Conservation (phyloP, 2,329 filamentous ascomycete genomes). For the Xylariaceae sp. region DNA sequence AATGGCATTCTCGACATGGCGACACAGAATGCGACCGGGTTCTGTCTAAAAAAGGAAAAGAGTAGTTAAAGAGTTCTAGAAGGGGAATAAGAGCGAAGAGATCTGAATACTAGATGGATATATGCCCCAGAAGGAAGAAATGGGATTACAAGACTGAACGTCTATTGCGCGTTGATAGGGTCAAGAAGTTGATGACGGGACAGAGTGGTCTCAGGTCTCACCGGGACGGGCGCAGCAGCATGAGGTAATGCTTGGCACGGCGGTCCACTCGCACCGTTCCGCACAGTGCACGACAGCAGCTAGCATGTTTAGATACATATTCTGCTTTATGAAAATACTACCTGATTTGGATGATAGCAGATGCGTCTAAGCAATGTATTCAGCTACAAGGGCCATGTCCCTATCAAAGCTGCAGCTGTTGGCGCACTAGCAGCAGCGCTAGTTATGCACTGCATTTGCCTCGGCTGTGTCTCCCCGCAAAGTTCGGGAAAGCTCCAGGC, state of each 20-base stretch:
- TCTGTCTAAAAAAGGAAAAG: neutral
- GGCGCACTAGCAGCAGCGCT: neutral
- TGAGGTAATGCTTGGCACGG: neutral
- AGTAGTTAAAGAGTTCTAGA: neutral
- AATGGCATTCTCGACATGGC: slow-evolving; percentile 20
- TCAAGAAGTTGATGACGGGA: neutral
- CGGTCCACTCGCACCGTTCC: neutral
- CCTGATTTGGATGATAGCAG: no score
- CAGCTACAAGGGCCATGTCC: no score
- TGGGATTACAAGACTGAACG: neutral
- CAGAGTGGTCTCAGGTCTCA: neutral
- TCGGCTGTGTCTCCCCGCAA: neutral
- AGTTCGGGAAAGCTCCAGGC: neutral
- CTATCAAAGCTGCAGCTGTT: no score
- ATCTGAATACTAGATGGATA: neutral
- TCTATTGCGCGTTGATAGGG: neutral
- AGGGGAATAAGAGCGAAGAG: no score
- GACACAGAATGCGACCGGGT: neutral
- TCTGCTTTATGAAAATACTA: neutral
- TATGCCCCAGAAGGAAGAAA: neutral
- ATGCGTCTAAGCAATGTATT: no score
- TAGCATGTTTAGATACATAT: neutral
- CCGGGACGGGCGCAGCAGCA: neutral
- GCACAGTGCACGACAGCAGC: neutral
- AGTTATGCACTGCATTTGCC: neutral